Conservation (phyloP, 495 filamentous ascomycete genomes). For the Podospora didyma region DNA sequence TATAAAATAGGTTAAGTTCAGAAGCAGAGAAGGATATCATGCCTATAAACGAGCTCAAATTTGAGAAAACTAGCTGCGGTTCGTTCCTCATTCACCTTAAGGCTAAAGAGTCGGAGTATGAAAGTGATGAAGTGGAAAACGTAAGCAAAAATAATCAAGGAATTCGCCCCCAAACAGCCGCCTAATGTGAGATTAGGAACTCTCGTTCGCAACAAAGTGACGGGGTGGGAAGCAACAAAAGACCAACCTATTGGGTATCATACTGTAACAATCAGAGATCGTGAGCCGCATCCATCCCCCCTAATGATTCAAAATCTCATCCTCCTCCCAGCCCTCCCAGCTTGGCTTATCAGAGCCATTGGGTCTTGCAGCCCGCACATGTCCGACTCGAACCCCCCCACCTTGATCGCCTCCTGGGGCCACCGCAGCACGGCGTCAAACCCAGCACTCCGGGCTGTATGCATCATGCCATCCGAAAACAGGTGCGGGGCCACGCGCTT, state of each 20-base stretch:
- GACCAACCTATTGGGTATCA: neutral
- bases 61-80: no score
- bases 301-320: slow-evolving; percentile 19
- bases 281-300: neutral
- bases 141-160: no score
- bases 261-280: slow-evolving; percentile 17
- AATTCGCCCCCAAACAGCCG: no score
- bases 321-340: slow-evolving; percentile 49
- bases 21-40: no score
- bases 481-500: slow-evolving; percentile 48
- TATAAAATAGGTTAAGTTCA: no score
- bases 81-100: no score
- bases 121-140: no score
- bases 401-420: slow-evolving; percentile 49
- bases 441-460: slow-evolving; percentile 42
- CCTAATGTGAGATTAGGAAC: no score
- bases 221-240: no score
- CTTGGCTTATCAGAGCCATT: slow-evolving; percentile 53
- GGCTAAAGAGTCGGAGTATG: no score
- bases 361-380: slow-evolving; percentile 50
- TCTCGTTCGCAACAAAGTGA: no score
- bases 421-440: slow-evolving; percentile 47
- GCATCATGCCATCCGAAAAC: slow-evolving; percentile 40
- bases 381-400: slow-evolving; percentile 50
- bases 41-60: no score